phyloP scores from a whole-genome alignment of 2,329 filamentous ascomycete species.

The Exophiala dermatitidis region DNA sequence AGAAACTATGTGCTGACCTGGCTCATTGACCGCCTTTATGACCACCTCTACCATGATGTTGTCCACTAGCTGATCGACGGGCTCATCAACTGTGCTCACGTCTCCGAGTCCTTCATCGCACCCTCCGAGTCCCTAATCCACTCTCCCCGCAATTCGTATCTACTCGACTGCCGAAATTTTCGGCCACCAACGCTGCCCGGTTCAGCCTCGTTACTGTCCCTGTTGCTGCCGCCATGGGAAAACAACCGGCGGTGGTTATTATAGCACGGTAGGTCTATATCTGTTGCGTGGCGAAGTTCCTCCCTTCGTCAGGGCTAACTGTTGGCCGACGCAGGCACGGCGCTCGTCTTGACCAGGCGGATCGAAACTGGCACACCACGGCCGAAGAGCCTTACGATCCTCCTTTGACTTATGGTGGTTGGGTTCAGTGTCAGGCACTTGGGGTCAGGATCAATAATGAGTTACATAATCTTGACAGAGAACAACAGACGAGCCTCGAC shows the following conservation, averaged over 20 bases:
- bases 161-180: background rate
- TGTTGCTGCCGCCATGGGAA: slow-evolving; percentile 29
- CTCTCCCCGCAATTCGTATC: slow-evolving; percentile 1
- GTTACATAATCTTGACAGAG: slow-evolving; percentile 45
- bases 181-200: too few relatives aligned
- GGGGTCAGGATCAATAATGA: slow-evolving; percentile 78
- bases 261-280: slow-evolving; percentile 35
- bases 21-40: slow-evolving; percentile 4
- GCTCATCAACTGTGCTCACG: too few relatives aligned
- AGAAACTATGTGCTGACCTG: slow-evolving; percentile 1
- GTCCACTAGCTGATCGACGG: background rate
- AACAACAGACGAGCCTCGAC: background rate
- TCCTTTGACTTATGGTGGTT: slow-evolving; percentile 88
- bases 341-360: slow-evolving; percentile 84
- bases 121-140: background rate
- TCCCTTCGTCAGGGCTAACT: background rate
- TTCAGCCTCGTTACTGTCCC: too few relatives aligned
- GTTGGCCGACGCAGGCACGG: slow-evolving; percentile 60
- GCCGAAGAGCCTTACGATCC: slow-evolving; percentile 94
- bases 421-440: slow-evolving; percentile 75
- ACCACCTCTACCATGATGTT: background rate
- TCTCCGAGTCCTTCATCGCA: too few relatives aligned
- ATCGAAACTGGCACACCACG: slow-evolving; percentile 89
- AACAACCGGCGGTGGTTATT: slow-evolving; percentile 37
- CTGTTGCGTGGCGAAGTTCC: too few relatives aligned